These are phyloP conservation scores for Pezicula carpinea DNA, from an alignment of 2,329 filamentous ascomycete species.

Conservation along the genomic window DNA sequence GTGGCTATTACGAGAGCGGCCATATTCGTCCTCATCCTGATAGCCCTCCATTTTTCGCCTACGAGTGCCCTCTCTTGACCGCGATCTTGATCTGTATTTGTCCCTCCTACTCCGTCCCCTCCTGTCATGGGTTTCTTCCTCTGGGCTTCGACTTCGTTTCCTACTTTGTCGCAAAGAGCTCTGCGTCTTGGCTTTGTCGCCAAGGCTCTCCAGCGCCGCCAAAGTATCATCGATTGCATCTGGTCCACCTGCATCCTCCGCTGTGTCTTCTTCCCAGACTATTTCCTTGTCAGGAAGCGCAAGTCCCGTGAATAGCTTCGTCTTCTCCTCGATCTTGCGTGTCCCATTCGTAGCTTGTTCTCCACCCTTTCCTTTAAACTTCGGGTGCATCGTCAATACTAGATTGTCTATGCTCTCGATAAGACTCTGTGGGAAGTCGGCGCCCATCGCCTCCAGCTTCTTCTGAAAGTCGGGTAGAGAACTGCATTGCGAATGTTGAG, in stretches of 20 bases:
- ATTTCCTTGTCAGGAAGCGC: constrained; percentile 75
- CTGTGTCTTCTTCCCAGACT: constrained; percentile 45
- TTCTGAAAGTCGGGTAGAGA: constrained; percentile 69
- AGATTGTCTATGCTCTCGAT: constrained; percentile 89
- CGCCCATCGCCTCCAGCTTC: constrained; percentile 70
- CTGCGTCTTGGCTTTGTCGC: constrained; percentile 51
- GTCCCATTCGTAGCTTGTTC: constrained; percentile 35
- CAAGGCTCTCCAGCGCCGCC: constrained; percentile 82
- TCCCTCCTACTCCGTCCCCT: constrained; percentile 31
- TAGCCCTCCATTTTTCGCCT: constrained; percentile 42
- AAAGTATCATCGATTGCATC: constrained; percentile 90
- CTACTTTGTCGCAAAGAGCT: constrained; percentile 33
- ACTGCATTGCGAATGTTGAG: constrained; percentile 73
- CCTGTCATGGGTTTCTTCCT: constrained; percentile 30
- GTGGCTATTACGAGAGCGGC: constrained; percentile 39
- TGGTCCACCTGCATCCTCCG: constrained; percentile 29
- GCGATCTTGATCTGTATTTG: constrained; percentile 46
- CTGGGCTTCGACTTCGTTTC: constrained; percentile 50
- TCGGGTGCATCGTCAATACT: constrained; percentile 85
- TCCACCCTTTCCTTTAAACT: constrained; percentile 58
- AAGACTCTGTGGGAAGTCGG: constrained; percentile 78
- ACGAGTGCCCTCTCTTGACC: constrained; percentile 38
- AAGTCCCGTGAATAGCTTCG: constrained; percentile 84
- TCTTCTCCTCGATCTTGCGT: constrained; percentile 61
- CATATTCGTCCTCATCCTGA: constrained; percentile 56